These are phyloP conservation scores for Panellus pusillus DNA, from an alignment of 768 basidiomycete species.

Conservation along the genomic window DNA sequence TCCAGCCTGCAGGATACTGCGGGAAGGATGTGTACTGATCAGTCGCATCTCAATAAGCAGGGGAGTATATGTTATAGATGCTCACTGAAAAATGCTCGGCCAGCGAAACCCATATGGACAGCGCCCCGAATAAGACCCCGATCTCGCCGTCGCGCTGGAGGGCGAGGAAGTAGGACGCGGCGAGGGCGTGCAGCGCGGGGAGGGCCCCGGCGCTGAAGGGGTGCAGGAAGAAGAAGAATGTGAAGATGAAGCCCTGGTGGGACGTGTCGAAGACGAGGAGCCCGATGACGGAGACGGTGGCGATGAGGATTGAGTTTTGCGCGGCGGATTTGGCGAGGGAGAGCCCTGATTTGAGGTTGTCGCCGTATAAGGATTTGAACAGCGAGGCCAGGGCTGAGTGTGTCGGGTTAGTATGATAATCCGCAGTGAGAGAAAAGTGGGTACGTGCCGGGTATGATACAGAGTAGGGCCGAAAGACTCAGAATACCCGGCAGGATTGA, in stretches of 20 bases:
- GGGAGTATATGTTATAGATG: not conserved
- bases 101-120: constrained; percentile 7
- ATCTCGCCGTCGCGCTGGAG: not conserved
- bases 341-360: not conserved
- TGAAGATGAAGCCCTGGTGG: not conserved
- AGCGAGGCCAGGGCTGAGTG: not conserved
- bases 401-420: too few relatives aligned
- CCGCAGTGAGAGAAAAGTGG: not conserved
- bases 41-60: too few relatives aligned
- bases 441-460: constrained; percentile 6
- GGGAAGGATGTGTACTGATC: too few relatives aligned
- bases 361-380: not conserved
- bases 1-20: too few relatives aligned
- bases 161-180: constrained; percentile 2
- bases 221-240: constrained; percentile 4
- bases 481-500: not conserved
- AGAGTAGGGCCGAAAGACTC: not conserved
- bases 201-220: constrained; percentile 5
- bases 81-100: constrained; percentile 7
- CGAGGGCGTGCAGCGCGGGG: constrained; percentile 12
- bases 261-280: constrained; percentile 3
- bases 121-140: constrained; percentile 4
- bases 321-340: not conserved
- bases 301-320: constrained; percentile 8
- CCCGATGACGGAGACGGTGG: not conserved